Evolutionary conservation across 2,329 filamentous ascomycete species (phyloP).

Genomic region (Colletotrichum ledebouriae): DNA sequence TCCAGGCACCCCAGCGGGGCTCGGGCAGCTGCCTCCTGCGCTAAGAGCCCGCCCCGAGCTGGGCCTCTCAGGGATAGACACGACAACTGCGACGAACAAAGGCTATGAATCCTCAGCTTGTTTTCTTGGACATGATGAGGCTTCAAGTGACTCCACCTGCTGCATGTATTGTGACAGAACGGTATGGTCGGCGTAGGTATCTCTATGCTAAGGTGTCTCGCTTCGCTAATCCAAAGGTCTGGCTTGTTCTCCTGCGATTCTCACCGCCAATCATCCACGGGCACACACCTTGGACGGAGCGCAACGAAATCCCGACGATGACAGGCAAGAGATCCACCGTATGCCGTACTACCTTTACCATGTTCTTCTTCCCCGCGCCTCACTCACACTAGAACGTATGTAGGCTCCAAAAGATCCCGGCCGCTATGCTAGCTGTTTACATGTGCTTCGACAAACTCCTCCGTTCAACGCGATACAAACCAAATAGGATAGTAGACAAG

Average conservation of each 20-base stretch:
- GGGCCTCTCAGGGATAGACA: conserved; percentile 41
- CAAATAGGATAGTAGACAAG: conserved; percentile 16
- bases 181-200: background rate
- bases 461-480: conserved; percentile 22
- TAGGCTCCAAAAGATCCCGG: conserved; percentile 35
- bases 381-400: conserved; percentile 22
- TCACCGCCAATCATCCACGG: background rate
- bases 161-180: conserved; percentile 16
- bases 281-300: background rate
- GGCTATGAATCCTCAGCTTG: conserved; percentile 22
- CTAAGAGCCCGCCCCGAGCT: conserved; percentile 28
- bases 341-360: conserved; percentile 10
- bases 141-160: background rate
- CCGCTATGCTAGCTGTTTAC: conserved; percentile 41
- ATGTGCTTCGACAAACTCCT: conserved; percentile 33
- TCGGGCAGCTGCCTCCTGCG: conserved; percentile 29
- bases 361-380: conserved; percentile 23
- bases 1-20: conserved; percentile 37
- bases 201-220: background rate
- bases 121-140: conserved; percentile 12
- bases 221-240: background rate
- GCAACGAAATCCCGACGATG: conserved; percentile 14
- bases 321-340: conserved; percentile 25
- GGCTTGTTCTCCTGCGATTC: too few species aligned
- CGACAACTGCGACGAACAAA: conserved; percentile 22